phyloP scores from a whole-genome alignment of 345 rosid genomes.

The Arabidopsis thaliana region TAIR10.1 NC_003076.8:4266001-4266500 shows the following conservation, averaged over 20 bases:
- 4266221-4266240: not conserved
- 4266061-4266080: conserved; percentile 23
- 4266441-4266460: too few species aligned
- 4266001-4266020: not conserved
- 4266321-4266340: not conserved
- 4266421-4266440: not conserved
- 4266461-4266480: not conserved
- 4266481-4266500: not conserved
- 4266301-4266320: not conserved
- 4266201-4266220: conserved; percentile 1
- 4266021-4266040: not conserved
- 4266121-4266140: conserved; percentile 17
- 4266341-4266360: not conserved
- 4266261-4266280: not conserved
- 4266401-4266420: not conserved
- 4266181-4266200: conserved; percentile 29
- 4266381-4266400: too few species aligned
- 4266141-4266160: conserved; percentile 16
- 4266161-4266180: conserved; percentile 9
- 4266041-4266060: conserved; percentile 14
- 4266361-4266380: too few species aligned
- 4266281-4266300: not conserved
- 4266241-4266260: conserved; percentile 8
- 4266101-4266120: conserved; percentile 3
- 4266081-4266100: not conserved